A percentile compares a stretch with the other conserved stretches of the same genome.
These are phyloP conservation scores for Mycothermus thermophilus DNA, from an alignment of 495 filamentous ascomycete species.

Conservation along the genomic window DNA sequence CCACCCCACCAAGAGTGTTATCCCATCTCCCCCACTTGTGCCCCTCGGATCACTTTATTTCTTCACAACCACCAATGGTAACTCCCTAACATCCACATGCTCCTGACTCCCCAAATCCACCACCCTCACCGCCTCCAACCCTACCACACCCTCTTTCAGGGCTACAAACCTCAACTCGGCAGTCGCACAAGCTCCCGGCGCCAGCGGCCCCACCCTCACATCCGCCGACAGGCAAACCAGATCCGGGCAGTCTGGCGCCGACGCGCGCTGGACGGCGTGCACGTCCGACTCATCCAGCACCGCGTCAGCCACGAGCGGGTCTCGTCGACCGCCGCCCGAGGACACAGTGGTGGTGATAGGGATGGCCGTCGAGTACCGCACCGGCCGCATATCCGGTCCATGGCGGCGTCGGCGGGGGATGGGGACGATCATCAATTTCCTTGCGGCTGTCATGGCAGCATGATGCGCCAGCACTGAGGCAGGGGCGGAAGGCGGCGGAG, in stretches of 20 bases:
- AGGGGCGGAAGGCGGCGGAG: background rate
- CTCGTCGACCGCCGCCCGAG: constrained; percentile 1
- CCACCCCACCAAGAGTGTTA: no score
- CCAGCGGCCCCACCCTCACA: constrained; percentile 64
- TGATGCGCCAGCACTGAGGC: background rate
- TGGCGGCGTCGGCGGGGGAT: constrained; percentile 63
- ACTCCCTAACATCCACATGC: constrained; percentile 64
- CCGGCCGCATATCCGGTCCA: constrained; percentile 45
- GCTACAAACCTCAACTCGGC: constrained; percentile 70
- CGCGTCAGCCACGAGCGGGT: constrained; percentile 48
- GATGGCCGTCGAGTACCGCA: constrained; percentile 26
- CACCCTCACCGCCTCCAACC: constrained; percentile 67
- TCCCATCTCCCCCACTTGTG: no score
- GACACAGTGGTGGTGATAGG: constrained; percentile 4
- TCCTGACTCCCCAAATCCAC: constrained; percentile 72
- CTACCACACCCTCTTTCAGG: constrained; percentile 57
- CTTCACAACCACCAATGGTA: constrained; percentile 66
- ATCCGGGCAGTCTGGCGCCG: constrained; percentile 56
- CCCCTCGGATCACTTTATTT: no score
- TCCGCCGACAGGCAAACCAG: constrained; percentile 74
- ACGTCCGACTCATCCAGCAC: constrained; percentile 75
- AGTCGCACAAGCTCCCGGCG: constrained; percentile 64
- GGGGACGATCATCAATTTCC: constrained; percentile 68
- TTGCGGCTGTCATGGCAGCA: constrained; percentile 11
- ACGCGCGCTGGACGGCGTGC: constrained; percentile 66